Conservation (phyloP, 805 yeast genomes). For the Candida xyloterini region DNA sequence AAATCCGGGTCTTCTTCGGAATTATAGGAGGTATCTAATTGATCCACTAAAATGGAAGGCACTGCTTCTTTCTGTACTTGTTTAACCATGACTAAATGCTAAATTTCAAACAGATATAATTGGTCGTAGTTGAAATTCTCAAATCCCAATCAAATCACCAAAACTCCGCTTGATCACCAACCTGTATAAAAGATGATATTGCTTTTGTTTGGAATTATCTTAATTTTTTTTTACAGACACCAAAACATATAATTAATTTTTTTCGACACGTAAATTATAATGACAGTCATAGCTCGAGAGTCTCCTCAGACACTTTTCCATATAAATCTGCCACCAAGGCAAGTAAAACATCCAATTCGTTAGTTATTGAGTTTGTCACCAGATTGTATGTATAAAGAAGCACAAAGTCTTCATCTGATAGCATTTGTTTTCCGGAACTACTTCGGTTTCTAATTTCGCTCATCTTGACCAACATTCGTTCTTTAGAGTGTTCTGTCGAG, state of each 20-base stretch:
- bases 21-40: slow-evolving; percentile 24
- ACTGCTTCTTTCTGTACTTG: background rate
- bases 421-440: slow-evolving; percentile 29
- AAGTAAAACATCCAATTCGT: slow-evolving; percentile 60
- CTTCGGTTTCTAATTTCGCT: slow-evolving; percentile 49
- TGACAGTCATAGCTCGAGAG: slow-evolving; percentile 43
- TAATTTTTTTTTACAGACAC: slow-evolving; percentile 3
- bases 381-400: slow-evolving; percentile 70
- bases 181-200: background rate
- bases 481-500: slow-evolving; percentile 70
- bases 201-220: background rate
- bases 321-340: slow-evolving; percentile 52
- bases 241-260: slow-evolving; percentile 2
- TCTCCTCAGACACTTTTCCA: slow-evolving; percentile 65
- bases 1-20: slow-evolving; percentile 30
- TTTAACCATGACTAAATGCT: background rate
- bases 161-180: background rate
- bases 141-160: background rate
- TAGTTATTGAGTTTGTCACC: slow-evolving; percentile 64
- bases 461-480: slow-evolving; percentile 62
- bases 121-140: background rate
- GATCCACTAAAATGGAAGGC: slow-evolving; percentile 13
- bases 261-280: slow-evolving; percentile 7
- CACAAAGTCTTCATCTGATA: slow-evolving; percentile 71
- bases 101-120: background rate